Base-by-base conservation (phyloP, 192 early-diverging fungal species). In the Podila horticola region DNA sequence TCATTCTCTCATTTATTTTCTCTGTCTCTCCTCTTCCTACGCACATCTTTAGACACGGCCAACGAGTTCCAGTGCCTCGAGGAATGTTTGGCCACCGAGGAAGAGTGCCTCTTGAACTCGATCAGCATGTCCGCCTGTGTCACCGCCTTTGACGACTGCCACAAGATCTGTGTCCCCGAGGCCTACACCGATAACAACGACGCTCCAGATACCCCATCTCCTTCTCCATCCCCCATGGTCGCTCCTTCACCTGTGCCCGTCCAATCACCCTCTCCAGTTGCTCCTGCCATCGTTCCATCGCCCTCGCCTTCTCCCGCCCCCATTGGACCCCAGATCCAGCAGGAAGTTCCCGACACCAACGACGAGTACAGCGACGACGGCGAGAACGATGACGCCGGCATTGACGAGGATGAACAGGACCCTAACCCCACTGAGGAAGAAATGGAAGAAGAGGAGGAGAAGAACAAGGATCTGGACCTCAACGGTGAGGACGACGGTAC, bases 51-150 rank as follows among this genome's bases (percentile, higher is more conserved):
- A 36, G 31, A 51, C 48, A 49, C 33, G 2, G 17, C 19, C 0
- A 33, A 41, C 6, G 60, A 75, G n/a, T 49, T 51, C 52, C 50
- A 55, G 9, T 81, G 76, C 55, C 13, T 81, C n/a, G 70, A 81
- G 30, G 3, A 59, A 20, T 81, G 76, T 36, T 55, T 72, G 19
- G 36, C 45, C 22, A 30, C 7, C 22, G 71, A 81, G 62, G 62
- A 81, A 19, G 61, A 72, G 7, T 81, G 76, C 28, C 60, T 81
- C 30, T 36, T 81, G 51, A 64, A 65, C 62, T 34, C 66, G 29
- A 65, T 45, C 31, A 64, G 41, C 52, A 69, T 73, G 66, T 26
- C 2, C 11, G 2, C 41, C 55, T 81, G 76, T 51, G 36, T 73
- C 41, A 3, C 2, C 3, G 29, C 48, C 52, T 81, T 50, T 73